Conservation (phyloP, 495 filamentous ascomycete genomes). For the Entonaema liquescens region DNA sequence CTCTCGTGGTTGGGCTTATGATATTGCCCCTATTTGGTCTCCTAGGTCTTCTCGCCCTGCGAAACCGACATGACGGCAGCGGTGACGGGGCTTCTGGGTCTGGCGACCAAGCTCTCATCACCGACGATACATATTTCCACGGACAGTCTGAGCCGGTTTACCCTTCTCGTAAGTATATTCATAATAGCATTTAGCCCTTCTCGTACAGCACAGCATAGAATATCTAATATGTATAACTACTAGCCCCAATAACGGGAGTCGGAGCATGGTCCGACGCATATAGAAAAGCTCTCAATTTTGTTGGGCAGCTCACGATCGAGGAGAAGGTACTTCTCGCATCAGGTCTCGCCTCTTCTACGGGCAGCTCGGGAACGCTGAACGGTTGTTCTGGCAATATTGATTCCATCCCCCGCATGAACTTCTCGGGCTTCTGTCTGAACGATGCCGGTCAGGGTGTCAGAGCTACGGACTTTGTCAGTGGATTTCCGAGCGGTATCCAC, state of each 20-base stretch:
- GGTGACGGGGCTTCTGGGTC: conserved; percentile 1
- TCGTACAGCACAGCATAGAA: background rate
- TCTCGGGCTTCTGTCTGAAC: conserved; percentile 67
- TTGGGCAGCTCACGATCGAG: conserved; percentile 79
- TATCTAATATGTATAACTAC: conserved; percentile 53
- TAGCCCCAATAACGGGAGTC: conserved; percentile 62
- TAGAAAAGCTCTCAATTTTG: conserved; percentile 75
- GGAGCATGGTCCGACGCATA: conserved; percentile 78
- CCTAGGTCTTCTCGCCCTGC: conserved; percentile 43
- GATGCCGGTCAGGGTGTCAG: conserved; percentile 70
- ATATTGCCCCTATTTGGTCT: conserved; percentile 48
- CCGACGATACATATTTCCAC: conserved; percentile 59
- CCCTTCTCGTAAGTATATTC: conserved; percentile 81
- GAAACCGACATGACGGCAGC: conserved; percentile 21
- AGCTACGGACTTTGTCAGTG: conserved; percentile 66
- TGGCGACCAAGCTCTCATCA: conserved; percentile 46
- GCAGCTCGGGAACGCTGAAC: conserved; percentile 46
- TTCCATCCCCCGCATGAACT: conserved; percentile 62
- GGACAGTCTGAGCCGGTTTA: conserved; percentile 80
- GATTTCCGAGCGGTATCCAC: conserved; percentile 63
- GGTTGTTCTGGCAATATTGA: conserved; percentile 62
- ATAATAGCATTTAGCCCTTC: conserved; percentile 7
- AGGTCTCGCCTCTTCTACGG: conserved; percentile 47
- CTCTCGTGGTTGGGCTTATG: conserved; percentile 45
- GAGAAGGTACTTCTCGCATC: conserved; percentile 78